Evolutionary conservation across 345 rosid genomes (phyloP).

Genomic region (Fremontodendron californicum): DNA sequence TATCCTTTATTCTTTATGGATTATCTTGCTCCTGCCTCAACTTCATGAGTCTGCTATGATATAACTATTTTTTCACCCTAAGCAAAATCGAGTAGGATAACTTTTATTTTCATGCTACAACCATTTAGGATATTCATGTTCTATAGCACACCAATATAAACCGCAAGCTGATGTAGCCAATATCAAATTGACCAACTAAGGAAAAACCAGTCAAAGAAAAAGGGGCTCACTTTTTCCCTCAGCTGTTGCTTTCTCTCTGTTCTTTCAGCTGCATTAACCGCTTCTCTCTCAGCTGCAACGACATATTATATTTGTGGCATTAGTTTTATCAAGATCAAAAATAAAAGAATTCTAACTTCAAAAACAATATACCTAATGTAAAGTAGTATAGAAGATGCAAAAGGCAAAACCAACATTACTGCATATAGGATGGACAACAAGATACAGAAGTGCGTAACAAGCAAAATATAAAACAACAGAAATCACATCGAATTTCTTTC

Average conservation of each 20-base stretch:
- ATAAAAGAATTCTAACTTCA: background rate
- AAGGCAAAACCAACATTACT: background rate
- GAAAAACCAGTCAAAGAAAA: background rate
- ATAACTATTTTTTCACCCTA: background rate
- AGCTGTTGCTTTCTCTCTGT: constrained; percentile 80
- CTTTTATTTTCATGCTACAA: background rate
- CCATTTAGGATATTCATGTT: background rate
- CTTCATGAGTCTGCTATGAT: background rate
- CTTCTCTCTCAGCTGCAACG: constrained; percentile 88
- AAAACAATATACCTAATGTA: background rate
- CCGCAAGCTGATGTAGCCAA: background rate
- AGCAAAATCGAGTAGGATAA: background rate
- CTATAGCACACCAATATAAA: background rate
- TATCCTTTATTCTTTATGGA: background rate
- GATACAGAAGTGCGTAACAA: background rate
- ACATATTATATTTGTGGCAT: constrained; percentile 4
- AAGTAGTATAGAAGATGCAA: background rate
- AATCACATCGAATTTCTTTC: background rate
- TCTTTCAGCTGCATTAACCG: constrained; percentile 84
- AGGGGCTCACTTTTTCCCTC: constrained; percentile 73
- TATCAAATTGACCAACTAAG: background rate
- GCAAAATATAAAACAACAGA: background rate
- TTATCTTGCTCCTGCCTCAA: background rate
- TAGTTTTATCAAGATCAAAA: background rate
- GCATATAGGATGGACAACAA: background rate